Conservation (phyloP, 495 filamentous ascomycete species). For the Tuber microsphaerosporum region DNA sequence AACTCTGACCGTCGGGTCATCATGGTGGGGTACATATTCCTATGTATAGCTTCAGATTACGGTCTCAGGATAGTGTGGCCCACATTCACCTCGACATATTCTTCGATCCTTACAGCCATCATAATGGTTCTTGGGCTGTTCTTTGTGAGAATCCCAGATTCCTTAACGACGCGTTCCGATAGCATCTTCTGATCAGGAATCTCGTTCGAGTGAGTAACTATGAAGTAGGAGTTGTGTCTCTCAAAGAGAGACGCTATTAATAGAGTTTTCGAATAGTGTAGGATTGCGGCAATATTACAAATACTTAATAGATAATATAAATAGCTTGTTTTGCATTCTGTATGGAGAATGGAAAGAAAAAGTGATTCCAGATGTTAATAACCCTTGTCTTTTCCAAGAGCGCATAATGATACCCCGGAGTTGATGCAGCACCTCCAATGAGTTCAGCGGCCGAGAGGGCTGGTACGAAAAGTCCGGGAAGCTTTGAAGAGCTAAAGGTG, state of each 20-base stretch:
- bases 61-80: not conserved
- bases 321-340: too few species aligned
- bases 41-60: not conserved
- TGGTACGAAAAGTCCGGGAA: not conserved
- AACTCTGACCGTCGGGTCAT: not conserved
- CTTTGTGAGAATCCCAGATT: not conserved
- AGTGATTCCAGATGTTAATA: not conserved
- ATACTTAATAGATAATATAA: not conserved
- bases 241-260: not conserved
- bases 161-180: not conserved
- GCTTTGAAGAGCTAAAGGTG: not conserved
- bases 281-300: not conserved
- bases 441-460: not conserved
- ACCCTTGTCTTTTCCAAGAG: not conserved
- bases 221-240: not conserved
- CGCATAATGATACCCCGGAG: not conserved
- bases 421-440: not conserved
- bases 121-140: not conserved
- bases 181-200: not conserved
- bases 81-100: not conserved
- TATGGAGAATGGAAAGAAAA: too few species aligned
- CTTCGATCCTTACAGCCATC: not conserved
- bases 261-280: not conserved
- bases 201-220: not conserved
- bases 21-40: not conserved